Evolutionary conservation across 345 rosid species (phyloP).

Genomic region (Nasturtium officinale): DNA sequence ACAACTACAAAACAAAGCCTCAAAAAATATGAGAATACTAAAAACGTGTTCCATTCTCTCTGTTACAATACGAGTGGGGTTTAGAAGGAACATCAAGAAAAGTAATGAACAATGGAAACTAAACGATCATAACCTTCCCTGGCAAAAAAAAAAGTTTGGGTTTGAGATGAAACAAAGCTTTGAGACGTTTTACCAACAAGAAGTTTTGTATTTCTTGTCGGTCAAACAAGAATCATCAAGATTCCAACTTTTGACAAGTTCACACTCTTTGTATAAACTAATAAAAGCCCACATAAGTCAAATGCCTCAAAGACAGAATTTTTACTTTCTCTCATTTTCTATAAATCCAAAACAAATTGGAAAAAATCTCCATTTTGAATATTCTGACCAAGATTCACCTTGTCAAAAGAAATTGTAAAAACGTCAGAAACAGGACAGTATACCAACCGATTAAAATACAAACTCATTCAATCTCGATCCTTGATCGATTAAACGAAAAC

Average conservation of each 20-base stretch:
- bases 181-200: constrained; percentile 6
- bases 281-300: not conserved
- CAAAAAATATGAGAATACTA: constrained; percentile 22
- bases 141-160: constrained; percentile 1
- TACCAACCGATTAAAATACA: not conserved
- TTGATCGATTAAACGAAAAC: not conserved
- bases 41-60: constrained; percentile 35
- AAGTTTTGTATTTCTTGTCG: constrained; percentile 28
- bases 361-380: not conserved
- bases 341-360: not conserved
- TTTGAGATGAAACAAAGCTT: constrained; percentile 25
- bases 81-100: constrained; percentile 11
- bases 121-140: constrained; percentile 11
- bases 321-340: not conserved
- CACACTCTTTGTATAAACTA: not conserved
- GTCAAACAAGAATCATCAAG: constrained; percentile 36
- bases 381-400: constrained; percentile 14
- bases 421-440: not conserved
- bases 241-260: constrained; percentile 21
- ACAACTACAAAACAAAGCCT: constrained; percentile 25
- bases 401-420: not conserved
- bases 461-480: constrained; percentile 22
- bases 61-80: not conserved
- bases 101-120: constrained; percentile 13
- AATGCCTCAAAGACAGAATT: not conserved